A percentile compares a stretch with the other conserved stretches of the same genome.
phyloP scores from a whole-genome alignment of 1,139 yeast genomes.

The Pichia sp. region DNA sequence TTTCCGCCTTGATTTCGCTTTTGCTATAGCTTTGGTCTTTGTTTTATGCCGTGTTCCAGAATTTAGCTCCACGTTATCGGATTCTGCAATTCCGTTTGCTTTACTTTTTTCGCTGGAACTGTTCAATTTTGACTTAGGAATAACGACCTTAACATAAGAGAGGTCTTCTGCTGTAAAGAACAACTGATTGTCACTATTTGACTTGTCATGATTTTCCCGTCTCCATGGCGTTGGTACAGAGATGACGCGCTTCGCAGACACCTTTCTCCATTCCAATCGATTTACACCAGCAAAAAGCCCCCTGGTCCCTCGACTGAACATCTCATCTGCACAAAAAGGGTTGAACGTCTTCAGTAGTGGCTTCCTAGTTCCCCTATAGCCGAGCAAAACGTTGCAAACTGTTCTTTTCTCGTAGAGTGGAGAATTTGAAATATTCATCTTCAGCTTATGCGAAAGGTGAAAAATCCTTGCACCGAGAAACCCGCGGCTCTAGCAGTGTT shows the following conservation, averaged over 20 bases:
- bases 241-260: background rate
- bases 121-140: background rate
- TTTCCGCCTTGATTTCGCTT: background rate
- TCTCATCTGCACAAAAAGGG: background rate
- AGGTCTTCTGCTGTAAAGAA: slow-evolving; percentile 3
- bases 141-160: background rate
- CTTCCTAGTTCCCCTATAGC: background rate
- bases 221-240: background rate
- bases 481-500: background rate
- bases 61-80: background rate
- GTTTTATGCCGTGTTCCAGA: background rate
- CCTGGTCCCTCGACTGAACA: background rate
- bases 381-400: background rate
- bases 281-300: background rate
- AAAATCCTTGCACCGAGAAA: background rate
- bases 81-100: background rate
- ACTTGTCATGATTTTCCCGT: background rate
- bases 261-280: background rate
- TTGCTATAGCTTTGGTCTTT: background rate
- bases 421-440: too few relatives aligned
- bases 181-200: background rate
- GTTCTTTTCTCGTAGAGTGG: background rate
- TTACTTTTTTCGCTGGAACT: background rate
- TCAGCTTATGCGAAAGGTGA: background rate
- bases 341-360: background rate